Conservation (phyloP, 805 yeast genomes). For the Clavispora carvajalis region DNA sequence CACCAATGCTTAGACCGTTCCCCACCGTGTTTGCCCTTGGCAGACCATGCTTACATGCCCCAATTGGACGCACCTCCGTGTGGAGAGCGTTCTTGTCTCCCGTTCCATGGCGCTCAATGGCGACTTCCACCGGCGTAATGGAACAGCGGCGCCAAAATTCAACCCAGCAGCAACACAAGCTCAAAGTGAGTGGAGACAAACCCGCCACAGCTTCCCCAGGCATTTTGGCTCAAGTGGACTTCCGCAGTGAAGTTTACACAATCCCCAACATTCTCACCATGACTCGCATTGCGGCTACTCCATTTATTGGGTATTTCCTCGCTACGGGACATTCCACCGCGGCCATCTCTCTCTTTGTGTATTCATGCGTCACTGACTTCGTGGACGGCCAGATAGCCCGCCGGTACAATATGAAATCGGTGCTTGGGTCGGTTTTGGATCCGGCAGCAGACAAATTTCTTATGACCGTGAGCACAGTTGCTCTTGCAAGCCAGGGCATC, state of each 20-base stretch:
- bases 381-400: slow-evolving; percentile 92
- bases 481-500: slow-evolving; percentile 60
- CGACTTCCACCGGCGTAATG: background rate
- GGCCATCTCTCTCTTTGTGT: slow-evolving; percentile 71
- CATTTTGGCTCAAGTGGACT: background rate
- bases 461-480: slow-evolving; percentile 79
- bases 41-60: background rate
- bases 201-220: background rate
- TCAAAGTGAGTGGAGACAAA: background rate
- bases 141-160: background rate
- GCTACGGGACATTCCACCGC: slow-evolving; percentile 54
- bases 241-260: slow-evolving; percentile 50
- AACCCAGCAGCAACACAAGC: background rate
- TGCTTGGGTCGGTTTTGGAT: slow-evolving; percentile 85
- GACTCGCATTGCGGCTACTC: slow-evolving; percentile 77
- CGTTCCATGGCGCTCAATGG: background rate
- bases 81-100: background rate
- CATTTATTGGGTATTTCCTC: slow-evolving; percentile 76
- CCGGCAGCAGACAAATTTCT: slow-evolving; percentile 93
- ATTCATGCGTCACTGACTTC: slow-evolving; percentile 87
- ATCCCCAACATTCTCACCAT: slow-evolving; percentile 83
- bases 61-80: background rate
- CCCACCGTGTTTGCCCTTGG: background rate
- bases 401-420: slow-evolving; percentile 65
- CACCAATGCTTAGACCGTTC: background rate